Conservation (phyloP, 108 stramenopile genomes). For the Mayamaea pseudoterrestris region DNA sequence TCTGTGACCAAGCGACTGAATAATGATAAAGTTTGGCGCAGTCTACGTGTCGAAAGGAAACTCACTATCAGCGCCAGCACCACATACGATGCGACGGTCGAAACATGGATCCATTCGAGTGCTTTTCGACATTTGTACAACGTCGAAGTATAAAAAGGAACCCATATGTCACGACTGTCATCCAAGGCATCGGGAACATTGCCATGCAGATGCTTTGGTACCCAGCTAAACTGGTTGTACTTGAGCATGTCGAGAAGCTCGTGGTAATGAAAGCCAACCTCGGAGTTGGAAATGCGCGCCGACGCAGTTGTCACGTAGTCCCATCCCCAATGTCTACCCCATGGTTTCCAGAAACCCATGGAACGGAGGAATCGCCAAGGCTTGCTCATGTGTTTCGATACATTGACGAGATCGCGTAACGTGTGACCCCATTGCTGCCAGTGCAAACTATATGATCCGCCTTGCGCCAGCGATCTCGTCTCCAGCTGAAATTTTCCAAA, state of each 20-base stretch:
- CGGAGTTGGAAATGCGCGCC: slow-evolving; percentile 37
- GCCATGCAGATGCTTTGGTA: slow-evolving; percentile 25
- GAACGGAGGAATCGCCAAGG: slow-evolving; percentile 22
- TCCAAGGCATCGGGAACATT: slow-evolving; percentile 7
- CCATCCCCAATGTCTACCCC: slow-evolving; percentile 28
- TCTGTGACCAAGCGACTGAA: slow-evolving; percentile 11
- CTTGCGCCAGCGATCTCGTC: slow-evolving; percentile 26
- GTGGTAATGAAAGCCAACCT: slow-evolving; percentile 19
- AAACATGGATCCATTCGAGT: no score
- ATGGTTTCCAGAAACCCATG: slow-evolving; percentile 30
- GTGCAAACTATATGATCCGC: slow-evolving; percentile 31
- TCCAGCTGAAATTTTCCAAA: slow-evolving; percentile 12
- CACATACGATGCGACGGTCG: background rate
- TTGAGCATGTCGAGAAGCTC: slow-evolving; percentile 18
- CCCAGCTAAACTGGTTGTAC: slow-evolving; percentile 22
- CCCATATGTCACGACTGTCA: no score
- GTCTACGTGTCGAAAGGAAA: background rate
- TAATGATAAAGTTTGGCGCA: background rate
- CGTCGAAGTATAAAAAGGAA: no score
- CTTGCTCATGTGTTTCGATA: slow-evolving; percentile 24
- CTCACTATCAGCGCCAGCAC: background rate
- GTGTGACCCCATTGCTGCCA: slow-evolving; percentile 58
- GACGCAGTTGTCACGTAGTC: slow-evolving; percentile 15
- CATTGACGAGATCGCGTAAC: slow-evolving; percentile 32
- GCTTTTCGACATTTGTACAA: no score